Evolutionary conservation across 257 asterid genomes (phyloP).

Genomic region (Lantana camara): DNA sequence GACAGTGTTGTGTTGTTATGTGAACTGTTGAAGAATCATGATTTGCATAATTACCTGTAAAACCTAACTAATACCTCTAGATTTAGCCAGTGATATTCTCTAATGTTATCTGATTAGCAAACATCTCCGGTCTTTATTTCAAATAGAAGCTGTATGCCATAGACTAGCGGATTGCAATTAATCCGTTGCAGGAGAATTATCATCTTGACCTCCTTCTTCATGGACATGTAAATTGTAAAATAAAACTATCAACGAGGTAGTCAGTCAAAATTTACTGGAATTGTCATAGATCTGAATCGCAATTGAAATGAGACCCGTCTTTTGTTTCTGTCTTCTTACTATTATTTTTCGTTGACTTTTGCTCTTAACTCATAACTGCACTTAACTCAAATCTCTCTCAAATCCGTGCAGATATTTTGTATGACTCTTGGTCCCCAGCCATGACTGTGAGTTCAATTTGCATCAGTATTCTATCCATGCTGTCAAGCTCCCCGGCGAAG

Average conservation of each 20-base stretch:
- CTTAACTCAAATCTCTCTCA: not conserved
- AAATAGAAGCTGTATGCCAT: no score
- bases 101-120: not conserved
- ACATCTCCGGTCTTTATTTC: no score
- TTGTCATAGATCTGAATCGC: not conserved
- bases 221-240: not conserved
- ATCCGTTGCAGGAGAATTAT: not conserved
- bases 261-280: not conserved
- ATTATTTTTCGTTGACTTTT: not conserved
- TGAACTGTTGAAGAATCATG: slow-evolving; percentile 9
- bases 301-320: not conserved
- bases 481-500: slow-evolving; percentile 94
- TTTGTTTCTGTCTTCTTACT: not conserved
- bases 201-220: not conserved
- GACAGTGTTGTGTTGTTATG: not conserved
- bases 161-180: not conserved
- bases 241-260: not conserved
- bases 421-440: slow-evolving; percentile 99
- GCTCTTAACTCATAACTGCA: not conserved
- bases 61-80: not conserved
- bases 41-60: not conserved
- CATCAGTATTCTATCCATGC: slow-evolving; percentile 96
- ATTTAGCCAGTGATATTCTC: not conserved
- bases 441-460: slow-evolving; percentile 99
- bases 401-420: slow-evolving; percentile 67